Conservation (phyloP, 1,284 basidiomycete genomes). For the Ceratobasidium sp. region DNA sequence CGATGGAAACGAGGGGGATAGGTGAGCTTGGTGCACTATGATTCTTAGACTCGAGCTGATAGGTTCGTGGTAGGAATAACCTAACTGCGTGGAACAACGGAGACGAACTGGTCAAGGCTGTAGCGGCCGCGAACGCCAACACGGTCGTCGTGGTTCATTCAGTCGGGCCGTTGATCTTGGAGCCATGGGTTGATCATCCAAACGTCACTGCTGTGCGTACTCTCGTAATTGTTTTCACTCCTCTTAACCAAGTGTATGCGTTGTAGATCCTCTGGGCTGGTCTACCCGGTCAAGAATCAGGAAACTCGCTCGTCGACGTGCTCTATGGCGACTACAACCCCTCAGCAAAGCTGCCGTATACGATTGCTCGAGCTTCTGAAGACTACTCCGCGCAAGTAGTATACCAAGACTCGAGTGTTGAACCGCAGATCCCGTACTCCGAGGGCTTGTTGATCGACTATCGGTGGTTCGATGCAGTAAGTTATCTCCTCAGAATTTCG, state of each 20-base stretch:
- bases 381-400: slow-evolving; percentile 67
- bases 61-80: slow-evolving; percentile 54
- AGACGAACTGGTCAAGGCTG: slow-evolving; percentile 60
- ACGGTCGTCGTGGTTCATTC: slow-evolving; percentile 67
- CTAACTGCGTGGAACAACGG: slow-evolving; percentile 61
- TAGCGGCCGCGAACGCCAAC: slow-evolving; percentile 62
- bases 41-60: background rate
- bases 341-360: slow-evolving; percentile 80
- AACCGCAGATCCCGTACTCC: slow-evolving; percentile 43
- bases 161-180: slow-evolving; percentile 59
- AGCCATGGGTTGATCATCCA: slow-evolving; percentile 69
- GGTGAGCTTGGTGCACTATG: slow-evolving; percentile 23
- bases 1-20: slow-evolving; percentile 57
- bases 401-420: slow-evolving; percentile 17
- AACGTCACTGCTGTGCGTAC: slow-evolving; percentile 72
- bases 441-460: slow-evolving; percentile 52
- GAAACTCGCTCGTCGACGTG: slow-evolving; percentile 77
- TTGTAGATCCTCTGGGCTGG: slow-evolving; percentile 62
- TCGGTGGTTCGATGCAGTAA: slow-evolving; percentile 44
- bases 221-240: slow-evolving; percentile 39
- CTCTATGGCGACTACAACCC: slow-evolving; percentile 79
- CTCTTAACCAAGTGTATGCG: slow-evolving; percentile 30
- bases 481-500: background rate
- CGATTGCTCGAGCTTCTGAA: slow-evolving; percentile 71
- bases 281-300: slow-evolving; percentile 67